Evolutionary conservation across 257 asterid species (phyloP).

Genomic region (Solanum clarkiae): DNA sequence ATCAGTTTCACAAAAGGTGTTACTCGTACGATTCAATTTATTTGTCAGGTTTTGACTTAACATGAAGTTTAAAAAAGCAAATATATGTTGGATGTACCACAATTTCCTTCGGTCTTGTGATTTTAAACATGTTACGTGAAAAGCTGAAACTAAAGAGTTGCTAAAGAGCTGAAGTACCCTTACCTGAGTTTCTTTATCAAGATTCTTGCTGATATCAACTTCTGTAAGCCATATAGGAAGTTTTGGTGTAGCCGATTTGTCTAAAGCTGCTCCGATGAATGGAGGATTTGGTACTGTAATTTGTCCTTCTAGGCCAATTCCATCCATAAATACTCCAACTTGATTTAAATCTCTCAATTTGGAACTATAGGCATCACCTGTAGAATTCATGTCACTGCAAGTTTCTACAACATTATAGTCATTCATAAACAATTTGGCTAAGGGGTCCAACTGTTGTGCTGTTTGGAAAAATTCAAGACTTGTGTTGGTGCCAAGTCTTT

Average conservation of each 20-base stretch:
- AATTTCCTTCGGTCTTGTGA: too few species aligned
- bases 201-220: slow-evolving; percentile 29
- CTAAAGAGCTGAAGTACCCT: background rate
- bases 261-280: slow-evolving; percentile 30
- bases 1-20: background rate
- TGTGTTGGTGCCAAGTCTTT: slow-evolving; percentile 27
- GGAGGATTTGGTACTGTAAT: slow-evolving; percentile 36
- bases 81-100: too few species aligned
- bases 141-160: too few species aligned
- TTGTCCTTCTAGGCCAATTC: slow-evolving; percentile 43
- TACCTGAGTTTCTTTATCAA: slow-evolving; percentile 33
- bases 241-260: slow-evolving; percentile 34
- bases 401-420: slow-evolving; percentile 43
- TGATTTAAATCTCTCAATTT: slow-evolving; percentile 21
- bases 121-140: too few species aligned
- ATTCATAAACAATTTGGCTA: slow-evolving; percentile 35
- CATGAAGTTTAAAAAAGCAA: background rate
- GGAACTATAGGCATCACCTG: slow-evolving; percentile 26
- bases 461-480: slow-evolving; percentile 21
- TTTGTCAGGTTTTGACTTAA: background rate
- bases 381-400: slow-evolving; percentile 24
- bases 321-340: slow-evolving; percentile 28
- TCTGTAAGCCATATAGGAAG: slow-evolving; percentile 47
- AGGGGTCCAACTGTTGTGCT: slow-evolving; percentile 24
- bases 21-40: background rate